Evolutionary conservation across 2,329 filamentous ascomycete species (phyloP), one percentile per base, ranked within the genome.

Genomic region (Hymenoscyphus scutula): DNA sequence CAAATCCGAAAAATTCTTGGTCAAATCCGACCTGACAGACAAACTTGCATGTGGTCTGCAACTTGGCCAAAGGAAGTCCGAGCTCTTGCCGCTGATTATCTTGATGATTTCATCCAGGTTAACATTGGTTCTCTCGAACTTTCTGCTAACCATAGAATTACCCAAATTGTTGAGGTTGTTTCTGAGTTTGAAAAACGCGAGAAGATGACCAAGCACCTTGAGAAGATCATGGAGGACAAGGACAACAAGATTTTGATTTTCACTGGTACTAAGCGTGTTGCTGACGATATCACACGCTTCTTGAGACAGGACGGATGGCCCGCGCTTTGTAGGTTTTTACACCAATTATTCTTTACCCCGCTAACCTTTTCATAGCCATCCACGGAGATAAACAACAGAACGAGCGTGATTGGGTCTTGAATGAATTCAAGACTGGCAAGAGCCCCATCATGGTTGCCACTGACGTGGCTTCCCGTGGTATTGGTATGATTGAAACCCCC

Each of bases 361-460:
- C 82, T 80, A 79, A 81, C 66, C 58, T 17, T 53, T 54, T 64
- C 58, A 19, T 67, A 95, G 91, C 95, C 67, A 98, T 99, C 72
- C 95, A 99, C 83, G 95, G 95, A 76, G 95, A 98, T 82, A 98
- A 98, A 84, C 93, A 97, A 77, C 95, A 99, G 77, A 97, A 97
- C 79, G 95, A 99, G 83, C 93, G 95, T 82, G 95, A 98, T 79
- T 98, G 95, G 92, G 95, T 98, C 74, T 84, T 99, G 76, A 96
- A 98, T 79, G 94, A 98, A 79, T 99, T 99, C 88, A 99, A 98
- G 88, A 91, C 91, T 69, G 93, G 92, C 81, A 97, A 98, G 85
- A 97, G 92, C 82, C 95, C 95, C 77, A 96, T 99, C 87, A 97
- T 99, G 93, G 95, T 99, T 82, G 95, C 95, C 81, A 99, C 95